Evolutionary conservation across 306 rosid genomes (phyloP), one percentile per base, ranked within the genome.

Genomic region (Ceratonia siliqua): DNA sequence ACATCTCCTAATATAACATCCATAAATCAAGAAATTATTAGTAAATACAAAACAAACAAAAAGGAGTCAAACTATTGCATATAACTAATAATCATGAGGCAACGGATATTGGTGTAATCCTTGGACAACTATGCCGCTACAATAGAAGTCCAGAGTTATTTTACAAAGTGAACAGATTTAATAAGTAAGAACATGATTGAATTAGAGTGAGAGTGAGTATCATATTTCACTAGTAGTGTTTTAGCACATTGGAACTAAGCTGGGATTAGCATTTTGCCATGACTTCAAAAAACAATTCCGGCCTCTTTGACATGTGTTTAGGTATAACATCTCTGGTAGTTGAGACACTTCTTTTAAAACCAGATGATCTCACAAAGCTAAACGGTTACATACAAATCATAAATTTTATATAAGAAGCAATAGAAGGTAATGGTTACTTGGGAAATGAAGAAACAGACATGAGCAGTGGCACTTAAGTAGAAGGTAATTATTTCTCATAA

Each of bases 1-100:
- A 89, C 97, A 68, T 92, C 97, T 24, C 97, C 96, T 92, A 78
- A 59, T 22, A 70, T 63, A 75, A 72, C 32, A 67, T 13, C 73
- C 45, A 58, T 69, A 74, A 57, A 45, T 18, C 70, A 55, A 71
- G 6, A 76, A 56, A 56, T 36, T 73, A 27, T 39, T 39, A 65
- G 64, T 59, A 15, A 72, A 45, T 42, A 45, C 5, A 61, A 62
- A 76, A 63, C 56, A 15, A 17, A 39, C 72, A 48, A 27, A 27
- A 18, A 41, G 50, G 30, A 46, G 24, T 46, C 12, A 49, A 0
- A 11, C 11, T 11, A 68, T 75, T 20, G 27, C 33, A 10, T 33
- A 14, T 30, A n/a, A n/a, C n/a, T n/a, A n/a, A n/a, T n/a, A 5
- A 5, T 0, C 32, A 4, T 5, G 20, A 17, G 45, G 6, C 8